Conservation (phyloP, 163 green algal species). For the Coccomyxa subellipsoidea region DNA sequence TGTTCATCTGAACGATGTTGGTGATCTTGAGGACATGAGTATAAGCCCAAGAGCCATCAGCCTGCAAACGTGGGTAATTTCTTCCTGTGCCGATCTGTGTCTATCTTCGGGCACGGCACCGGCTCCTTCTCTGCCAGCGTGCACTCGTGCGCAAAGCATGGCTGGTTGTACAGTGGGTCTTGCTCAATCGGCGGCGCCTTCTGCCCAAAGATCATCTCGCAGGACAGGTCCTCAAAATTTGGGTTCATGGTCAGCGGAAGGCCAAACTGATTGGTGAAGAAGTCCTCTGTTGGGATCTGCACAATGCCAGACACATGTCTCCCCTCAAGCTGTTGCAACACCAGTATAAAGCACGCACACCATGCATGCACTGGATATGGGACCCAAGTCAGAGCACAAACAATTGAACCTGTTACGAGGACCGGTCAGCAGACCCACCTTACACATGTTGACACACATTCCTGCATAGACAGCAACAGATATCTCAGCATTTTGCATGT, state of each 20-base stretch:
- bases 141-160: constrained; percentile 43
- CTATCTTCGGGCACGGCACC: constrained; percentile 47
- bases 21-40: too few relatives aligned
- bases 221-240: constrained; percentile 86
- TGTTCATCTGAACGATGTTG: too few relatives aligned
- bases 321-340: background rate
- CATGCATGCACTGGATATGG: too few relatives aligned
- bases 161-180: constrained; percentile 78
- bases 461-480: constrained; percentile 22
- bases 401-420: too few relatives aligned
- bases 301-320: background rate
- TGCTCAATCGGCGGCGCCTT: constrained; percentile 64
- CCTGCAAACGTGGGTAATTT: too few relatives aligned
- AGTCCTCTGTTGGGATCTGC: constrained; percentile 73
- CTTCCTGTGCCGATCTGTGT: constrained; percentile 23
- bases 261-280: constrained; percentile 86
- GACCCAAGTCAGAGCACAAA: too few relatives aligned
- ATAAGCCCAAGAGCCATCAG: too few relatives aligned
- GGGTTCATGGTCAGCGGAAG: constrained; percentile 86
- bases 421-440: too few relatives aligned
- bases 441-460: constrained; percentile 81
- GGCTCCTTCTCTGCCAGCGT: constrained; percentile 21
- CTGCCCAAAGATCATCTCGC: constrained; percentile 91
- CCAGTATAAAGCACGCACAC: too few relatives aligned
- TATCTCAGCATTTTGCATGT: background rate